phyloP scores from a whole-genome alignment of 2,329 filamentous ascomycete species.

The Dothidotthia symphoricarpi region DNA sequence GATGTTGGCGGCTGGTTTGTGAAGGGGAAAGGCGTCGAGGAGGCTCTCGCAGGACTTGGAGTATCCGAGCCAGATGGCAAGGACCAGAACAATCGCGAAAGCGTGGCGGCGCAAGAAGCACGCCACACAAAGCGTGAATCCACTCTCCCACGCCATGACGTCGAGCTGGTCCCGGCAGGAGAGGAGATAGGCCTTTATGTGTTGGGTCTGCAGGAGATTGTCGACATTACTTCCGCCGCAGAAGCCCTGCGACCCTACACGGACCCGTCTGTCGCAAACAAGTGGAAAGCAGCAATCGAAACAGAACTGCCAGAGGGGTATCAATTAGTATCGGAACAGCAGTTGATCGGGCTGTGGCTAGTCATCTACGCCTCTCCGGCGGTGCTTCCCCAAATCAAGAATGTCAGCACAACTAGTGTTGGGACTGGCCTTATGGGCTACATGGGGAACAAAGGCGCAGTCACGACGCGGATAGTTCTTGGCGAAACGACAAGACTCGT shows the following conservation, averaged over 20 bases:
- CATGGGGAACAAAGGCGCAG: conserved; percentile 93
- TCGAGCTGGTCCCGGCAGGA: conserved; percentile 52
- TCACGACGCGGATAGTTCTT: conserved; percentile 75
- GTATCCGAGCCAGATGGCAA: conserved; percentile 27
- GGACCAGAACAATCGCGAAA: conserved; percentile 43
- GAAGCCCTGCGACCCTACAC: conserved; percentile 76
- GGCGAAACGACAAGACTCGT: conserved; percentile 87
- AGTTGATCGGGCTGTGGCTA: conserved; percentile 80
- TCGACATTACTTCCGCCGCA: conserved; percentile 76
- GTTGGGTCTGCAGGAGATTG: conserved; percentile 86
- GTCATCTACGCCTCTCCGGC: conserved; percentile 82
- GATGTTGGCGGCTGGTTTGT: conserved; percentile 90
- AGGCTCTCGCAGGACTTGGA: conserved; percentile 58
- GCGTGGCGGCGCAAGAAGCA: conserved; percentile 50
- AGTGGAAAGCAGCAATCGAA: conserved; percentile 77
- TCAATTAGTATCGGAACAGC: conserved; percentile 72
- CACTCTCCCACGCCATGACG: conserved; percentile 49
- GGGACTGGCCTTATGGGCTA: conserved; percentile 91
- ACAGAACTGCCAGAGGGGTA: conserved; percentile 76
- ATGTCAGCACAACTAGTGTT: conserved; percentile 77
- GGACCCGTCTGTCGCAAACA: conserved; percentile 67
- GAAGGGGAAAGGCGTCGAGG: conserved; percentile 67
- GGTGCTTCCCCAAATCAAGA: conserved; percentile 70
- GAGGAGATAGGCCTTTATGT: conserved; percentile 85
- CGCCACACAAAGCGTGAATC: conserved; percentile 44